Conservation (phyloP, 2,329 filamentous ascomycete species). For the Xylaria sp. region DNA sequence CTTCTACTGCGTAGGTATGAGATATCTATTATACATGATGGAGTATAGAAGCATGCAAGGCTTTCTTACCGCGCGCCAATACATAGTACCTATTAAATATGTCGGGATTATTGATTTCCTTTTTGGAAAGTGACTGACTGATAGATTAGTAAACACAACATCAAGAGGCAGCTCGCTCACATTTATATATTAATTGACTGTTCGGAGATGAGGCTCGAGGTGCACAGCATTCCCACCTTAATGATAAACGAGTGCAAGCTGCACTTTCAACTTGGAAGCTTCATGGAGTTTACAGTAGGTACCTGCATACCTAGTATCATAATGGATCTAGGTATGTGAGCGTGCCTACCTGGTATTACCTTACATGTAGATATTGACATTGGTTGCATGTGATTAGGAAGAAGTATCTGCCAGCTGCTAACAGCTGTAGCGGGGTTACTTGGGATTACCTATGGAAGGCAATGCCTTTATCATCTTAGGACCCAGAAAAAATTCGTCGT, state of each 20-base stretch:
- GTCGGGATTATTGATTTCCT: constrained; percentile 27
- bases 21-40: neutral
- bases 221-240: neutral
- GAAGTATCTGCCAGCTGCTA: constrained; percentile 5
- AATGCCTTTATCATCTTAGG: neutral
- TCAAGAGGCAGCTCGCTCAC: neutral
- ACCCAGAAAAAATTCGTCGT: constrained; percentile 27
- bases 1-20: neutral
- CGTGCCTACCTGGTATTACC: too few species aligned
- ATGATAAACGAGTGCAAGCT: neutral
- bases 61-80: constrained; percentile 37
- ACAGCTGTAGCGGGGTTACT: constrained; percentile 17
- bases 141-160: constrained; percentile 13
- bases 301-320: neutral
- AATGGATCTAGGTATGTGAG: too few species aligned
- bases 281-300: neutral
- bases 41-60: constrained; percentile 21
- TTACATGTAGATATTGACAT: neutral
- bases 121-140: constrained; percentile 17
- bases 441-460: neutral
- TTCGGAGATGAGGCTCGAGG: constrained; percentile 11
- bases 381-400: neutral
- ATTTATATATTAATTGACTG: constrained; percentile 25
- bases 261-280: neutral
- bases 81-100: neutral